Percentiles rank a stretch among this genome's conserved stretches.
These are phyloP conservation scores for Xylariaceae sp. DNA, from an alignment of 2,329 filamentous ascomycete genomes.

Conservation along the genomic window DNA sequence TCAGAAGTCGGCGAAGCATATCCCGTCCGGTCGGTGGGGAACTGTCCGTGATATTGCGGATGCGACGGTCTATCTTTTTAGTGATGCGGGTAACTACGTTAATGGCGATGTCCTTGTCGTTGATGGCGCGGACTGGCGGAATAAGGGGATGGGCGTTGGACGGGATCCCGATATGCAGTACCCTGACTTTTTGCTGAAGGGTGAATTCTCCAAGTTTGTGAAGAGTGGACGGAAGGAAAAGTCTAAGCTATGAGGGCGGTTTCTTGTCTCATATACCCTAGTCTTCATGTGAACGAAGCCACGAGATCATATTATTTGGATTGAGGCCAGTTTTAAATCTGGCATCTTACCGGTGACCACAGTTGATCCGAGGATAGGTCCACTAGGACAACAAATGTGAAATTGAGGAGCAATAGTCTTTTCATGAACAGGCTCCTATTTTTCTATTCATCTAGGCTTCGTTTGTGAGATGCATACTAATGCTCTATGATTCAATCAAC, in stretches of 20 bases:
- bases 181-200: slow-evolving; percentile 44
- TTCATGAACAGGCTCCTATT: too few species aligned
- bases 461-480: too few species aligned
- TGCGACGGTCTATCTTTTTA: slow-evolving; percentile 84
- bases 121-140: slow-evolving; percentile 56
- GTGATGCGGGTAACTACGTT: slow-evolving; percentile 78
- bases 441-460: too few species aligned
- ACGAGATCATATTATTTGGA: background rate
- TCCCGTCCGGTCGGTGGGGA: slow-evolving; percentile 74
- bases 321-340: too few species aligned
- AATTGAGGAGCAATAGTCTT: too few species aligned
- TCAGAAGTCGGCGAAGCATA: slow-evolving; percentile 36
- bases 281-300: background rate
- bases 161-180: slow-evolving; percentile 46
- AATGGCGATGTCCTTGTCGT: slow-evolving; percentile 78
- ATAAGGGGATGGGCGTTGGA: slow-evolving; percentile 43
- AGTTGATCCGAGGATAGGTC: too few species aligned
- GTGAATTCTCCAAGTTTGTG: slow-evolving; percentile 36
- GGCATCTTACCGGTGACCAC: too few species aligned
- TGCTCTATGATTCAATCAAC: too few species aligned
- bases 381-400: too few species aligned
- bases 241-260: slow-evolving; percentile 37
- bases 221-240: slow-evolving; percentile 37
- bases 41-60: slow-evolving; percentile 85
- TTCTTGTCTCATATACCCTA: background rate